Evolutionary conservation across 2,329 filamentous ascomycete genomes (phyloP).

Genomic region (Aspergillaceae sp.): DNA sequence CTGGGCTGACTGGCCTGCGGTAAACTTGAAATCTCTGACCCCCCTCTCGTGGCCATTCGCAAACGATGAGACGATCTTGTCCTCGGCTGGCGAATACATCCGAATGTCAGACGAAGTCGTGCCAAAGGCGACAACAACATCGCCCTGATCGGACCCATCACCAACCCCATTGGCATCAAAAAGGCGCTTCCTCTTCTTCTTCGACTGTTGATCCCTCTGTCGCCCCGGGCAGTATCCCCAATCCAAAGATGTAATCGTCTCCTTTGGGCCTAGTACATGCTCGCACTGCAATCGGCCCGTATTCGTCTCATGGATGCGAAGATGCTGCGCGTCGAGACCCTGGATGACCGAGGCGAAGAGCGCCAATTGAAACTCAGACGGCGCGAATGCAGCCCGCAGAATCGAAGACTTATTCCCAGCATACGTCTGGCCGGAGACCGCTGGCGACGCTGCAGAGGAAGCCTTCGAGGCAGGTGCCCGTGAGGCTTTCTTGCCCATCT

Average conservation of each 20-base stretch:
- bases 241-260: slow-evolving; percentile 42
- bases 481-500: slow-evolving; percentile 41
- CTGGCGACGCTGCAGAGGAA: slow-evolving; percentile 34
- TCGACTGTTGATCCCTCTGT: slow-evolving; percentile 30
- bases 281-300: slow-evolving; percentile 45
- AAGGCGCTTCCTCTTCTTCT: slow-evolving; percentile 45
- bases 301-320: slow-evolving; percentile 45
- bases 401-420: slow-evolving; percentile 40
- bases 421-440: slow-evolving; percentile 27
- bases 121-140: slow-evolving; percentile 42
- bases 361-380: slow-evolving; percentile 43
- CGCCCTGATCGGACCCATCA: slow-evolving; percentile 28
- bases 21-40: slow-evolving; percentile 45
- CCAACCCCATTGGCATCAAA: slow-evolving; percentile 32
- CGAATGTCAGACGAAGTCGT: slow-evolving; percentile 42
- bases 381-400: slow-evolving; percentile 43
- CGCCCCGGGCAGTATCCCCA: slow-evolving; percentile 40
- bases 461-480: slow-evolving; percentile 36
- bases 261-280: slow-evolving; percentile 39
- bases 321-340: slow-evolving; percentile 44
- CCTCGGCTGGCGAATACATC: slow-evolving; percentile 43
- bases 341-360: slow-evolving; percentile 48
- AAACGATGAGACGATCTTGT: slow-evolving; percentile 38
- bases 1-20: slow-evolving; percentile 26
- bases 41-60: slow-evolving; percentile 40